Base-by-base conservation (phyloP, 2,329 filamentous ascomycete genomes). In the Rasamsonia emersonii region DNA sequence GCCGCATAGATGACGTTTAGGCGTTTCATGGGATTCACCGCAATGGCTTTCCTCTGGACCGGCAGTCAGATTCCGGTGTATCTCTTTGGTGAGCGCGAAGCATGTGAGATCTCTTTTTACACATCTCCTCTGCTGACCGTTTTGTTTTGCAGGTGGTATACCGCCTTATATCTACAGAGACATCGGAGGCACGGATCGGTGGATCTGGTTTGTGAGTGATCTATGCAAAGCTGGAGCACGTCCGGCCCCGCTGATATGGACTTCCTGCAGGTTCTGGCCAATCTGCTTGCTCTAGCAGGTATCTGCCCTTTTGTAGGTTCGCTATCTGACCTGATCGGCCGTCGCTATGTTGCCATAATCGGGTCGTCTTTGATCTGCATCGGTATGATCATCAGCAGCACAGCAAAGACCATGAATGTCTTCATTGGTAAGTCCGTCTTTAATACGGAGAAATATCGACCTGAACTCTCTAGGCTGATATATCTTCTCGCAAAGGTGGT, bases 231-330 rank as follows among this genome's bases (percentile, higher is more conserved):
- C n/a, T n/a, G n/a, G n/a, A n/a, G n/a, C n/a, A n/a, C n/a, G n/a
- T n/a, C n/a, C n/a, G n/a, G n/a, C n/a, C n/a, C n/a, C n/a, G n/a
- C n/a, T n/a, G n/a, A n/a, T n/a, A n/a, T n/a, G n/a, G n/a, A n/a
- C n/a, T n/a, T 19, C n/a, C 5, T 7, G 9, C 20, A 61, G 58
- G 60, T 71, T 21, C 50, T 68, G 11, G 62, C 58, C 18, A 71
- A 75, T 41, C 55, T 77, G 9, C 62, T 76, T 15, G 61, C 70
- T 16, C 61, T 71, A 30, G 70, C 71, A 4, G 70, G 70, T 9
- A 60, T 75, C 6, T 75, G 71, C 40, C 73, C 73, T 4, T 76
- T 84, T 44, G 78, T 83, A 2, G 79, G 79, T 8, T 70, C 73
- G 1, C 54, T 81, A 1, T 79, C 75, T 1, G 77, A 81, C 58